A percentile compares a stretch with the other conserved stretches of the same genome.
Conservation (phyloP, 305 asterid genomes). For the Andrographis paniculata region DNA sequence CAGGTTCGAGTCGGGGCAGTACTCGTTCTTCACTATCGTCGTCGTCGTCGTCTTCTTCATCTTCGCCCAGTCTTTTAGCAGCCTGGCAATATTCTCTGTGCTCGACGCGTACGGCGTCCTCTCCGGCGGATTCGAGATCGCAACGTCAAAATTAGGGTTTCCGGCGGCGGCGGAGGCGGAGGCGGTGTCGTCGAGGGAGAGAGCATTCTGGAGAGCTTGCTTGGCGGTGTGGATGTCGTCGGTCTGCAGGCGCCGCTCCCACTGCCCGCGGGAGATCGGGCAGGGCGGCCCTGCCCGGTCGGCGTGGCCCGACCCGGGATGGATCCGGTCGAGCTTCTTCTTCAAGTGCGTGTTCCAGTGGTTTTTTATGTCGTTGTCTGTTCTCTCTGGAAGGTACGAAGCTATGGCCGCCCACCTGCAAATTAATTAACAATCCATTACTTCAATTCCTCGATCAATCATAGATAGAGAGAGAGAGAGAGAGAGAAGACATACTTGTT, state of each 20-base stretch:
- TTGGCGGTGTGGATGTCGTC: conserved; percentile 69
- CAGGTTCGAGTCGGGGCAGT: no score
- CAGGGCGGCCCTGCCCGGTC: conserved; percentile 9
- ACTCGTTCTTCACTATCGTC: no score
- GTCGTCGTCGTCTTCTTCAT: conserved; percentile 21
- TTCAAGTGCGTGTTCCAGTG: conserved; percentile 70
- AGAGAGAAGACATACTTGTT: conserved; percentile 68
- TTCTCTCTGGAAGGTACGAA: conserved; percentile 69
- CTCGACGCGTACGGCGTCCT: conserved; percentile 49
- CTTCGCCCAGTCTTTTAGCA: conserved; percentile 49
- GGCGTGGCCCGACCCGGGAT: conserved; percentile 17
- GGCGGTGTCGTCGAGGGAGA: conserved; percentile 24
- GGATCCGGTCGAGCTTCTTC: conserved; percentile 43
- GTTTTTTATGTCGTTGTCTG: conserved; percentile 75
- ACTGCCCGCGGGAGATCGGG: conserved; percentile 47
- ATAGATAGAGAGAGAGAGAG: neutral
- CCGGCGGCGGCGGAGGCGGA: no score
- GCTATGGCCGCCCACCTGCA: conserved; percentile 88
- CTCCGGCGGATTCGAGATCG: conserved; percentile 5
- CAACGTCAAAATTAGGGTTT: no score
- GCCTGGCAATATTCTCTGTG: conserved; percentile 58
- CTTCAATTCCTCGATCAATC: neutral
- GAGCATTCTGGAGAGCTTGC: conserved; percentile 63
- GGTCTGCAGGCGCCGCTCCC: conserved; percentile 69
- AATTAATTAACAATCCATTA: neutral